Evolutionary conservation across 306 rosid species (phyloP).

Genomic region (Citrullus amarus): DNA sequence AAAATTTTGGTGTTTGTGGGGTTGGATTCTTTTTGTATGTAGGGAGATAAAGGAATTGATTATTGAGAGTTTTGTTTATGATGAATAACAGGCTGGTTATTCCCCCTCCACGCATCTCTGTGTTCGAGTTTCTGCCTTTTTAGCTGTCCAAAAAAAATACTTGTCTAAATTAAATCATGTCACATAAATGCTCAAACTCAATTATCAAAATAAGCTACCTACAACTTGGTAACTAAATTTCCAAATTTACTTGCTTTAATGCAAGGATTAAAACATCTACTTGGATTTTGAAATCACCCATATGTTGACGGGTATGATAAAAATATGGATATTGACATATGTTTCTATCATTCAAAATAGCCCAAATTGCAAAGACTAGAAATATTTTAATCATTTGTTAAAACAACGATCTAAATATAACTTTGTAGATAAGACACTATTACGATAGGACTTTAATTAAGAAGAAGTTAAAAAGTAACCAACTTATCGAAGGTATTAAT

Average conservation of each 20-base stretch:
- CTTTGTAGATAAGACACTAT: too few species aligned
- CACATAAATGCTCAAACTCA: neutral
- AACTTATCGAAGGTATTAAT: too few species aligned
- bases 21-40: slow-evolving; percentile 2
- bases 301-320: too few species aligned
- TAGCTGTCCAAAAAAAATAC: neutral
- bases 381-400: too few species aligned
- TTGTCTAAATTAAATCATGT: neutral
- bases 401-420: too few species aligned
- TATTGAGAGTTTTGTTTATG: neutral
- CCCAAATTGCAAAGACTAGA: too few species aligned
- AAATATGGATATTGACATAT: too few species aligned
- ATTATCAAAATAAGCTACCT: neutral
- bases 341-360: too few species aligned
- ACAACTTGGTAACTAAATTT: neutral
- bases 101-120: neutral
- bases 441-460: too few species aligned
- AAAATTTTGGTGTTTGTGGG: slow-evolving; percentile 6
- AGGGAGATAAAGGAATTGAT: neutral
- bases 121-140: neutral
- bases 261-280: neutral
- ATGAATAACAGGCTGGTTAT: neutral
- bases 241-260: neutral
- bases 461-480: too few species aligned
- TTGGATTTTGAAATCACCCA: too few species aligned